Evolutionary conservation across 1,284 basidiomycete species (phyloP), one percentile per base, ranked within the genome.

Genomic region (Mycosarcoma mackinlayi): DNA sequence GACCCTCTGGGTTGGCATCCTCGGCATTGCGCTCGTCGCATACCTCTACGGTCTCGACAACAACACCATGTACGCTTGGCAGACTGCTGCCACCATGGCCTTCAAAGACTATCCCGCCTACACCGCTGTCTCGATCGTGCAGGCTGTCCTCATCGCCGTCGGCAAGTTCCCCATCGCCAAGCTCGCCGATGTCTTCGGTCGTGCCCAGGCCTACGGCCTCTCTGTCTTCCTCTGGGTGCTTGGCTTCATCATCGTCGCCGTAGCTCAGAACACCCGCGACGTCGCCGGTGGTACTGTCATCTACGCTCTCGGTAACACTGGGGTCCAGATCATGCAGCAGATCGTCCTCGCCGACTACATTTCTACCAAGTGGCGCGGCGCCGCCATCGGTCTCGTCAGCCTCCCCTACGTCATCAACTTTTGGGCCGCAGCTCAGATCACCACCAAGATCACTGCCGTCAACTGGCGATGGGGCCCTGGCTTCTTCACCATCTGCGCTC

Each of bases 111-210:
- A 40, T 41, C 33, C 40, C 10, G 60, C 64, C 23, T 78, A 77
- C 66, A 66, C 70, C 21, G 53, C 77, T 42, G 45, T 79, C 42
- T 13, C 33, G 21, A 46, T 76, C 38, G 61, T 77, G 3, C 79
- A 82, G 56, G 57, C 61, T n/a, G 76, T 82, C 35, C 67, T 82
- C 38, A 74, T 80, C 44, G 81, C 78, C 28, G 76, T 83, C 47
- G 66, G 59, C 56, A 82, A 82, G 60, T 77, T 79, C 55, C 73
- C 79, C 37, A 69, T 82, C 55, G 80, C 74, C 21, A 81, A 81
- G 58, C n/a, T 82, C 13, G 64, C 79, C 21, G 80, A 82, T 45
- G 76, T 81, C 28, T 82, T 81, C 21, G 80, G 80, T 35, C 73
- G 80, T 10, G 78, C 76, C 7, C 55, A 76, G 23, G 80, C 77